Conservation (phyloP, 2,329 filamentous ascomycete species). For the Davidsoniella neocaledoniae region DNA sequence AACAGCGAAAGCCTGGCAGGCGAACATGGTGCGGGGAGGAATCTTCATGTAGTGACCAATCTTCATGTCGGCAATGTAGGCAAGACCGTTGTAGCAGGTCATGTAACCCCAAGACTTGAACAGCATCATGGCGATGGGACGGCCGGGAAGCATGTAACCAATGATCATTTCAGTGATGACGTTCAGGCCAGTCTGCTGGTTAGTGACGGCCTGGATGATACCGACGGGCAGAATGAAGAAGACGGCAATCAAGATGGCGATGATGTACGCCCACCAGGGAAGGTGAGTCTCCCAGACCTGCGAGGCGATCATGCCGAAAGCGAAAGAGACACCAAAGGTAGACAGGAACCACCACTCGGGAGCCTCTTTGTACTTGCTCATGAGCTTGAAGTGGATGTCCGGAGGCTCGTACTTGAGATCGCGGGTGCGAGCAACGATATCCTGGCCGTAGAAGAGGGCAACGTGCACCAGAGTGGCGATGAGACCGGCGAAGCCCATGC, state of each 20-base stretch:
- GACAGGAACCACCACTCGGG: constrained; percentile 40
- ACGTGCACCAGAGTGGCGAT: constrained; percentile 35
- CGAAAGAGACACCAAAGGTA: constrained; percentile 32
- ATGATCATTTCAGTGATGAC: constrained; percentile 32
- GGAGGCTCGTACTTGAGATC: constrained; percentile 24
- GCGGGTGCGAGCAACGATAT: constrained; percentile 24
- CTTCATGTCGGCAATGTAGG: constrained; percentile 32
- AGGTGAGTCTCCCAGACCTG: constrained; percentile 25
- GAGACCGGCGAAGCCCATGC: constrained; percentile 39
- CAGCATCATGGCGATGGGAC: constrained; percentile 32
- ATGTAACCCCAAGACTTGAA: constrained; percentile 33
- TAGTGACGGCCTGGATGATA: constrained; percentile 32
- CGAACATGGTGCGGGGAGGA: constrained; percentile 32
- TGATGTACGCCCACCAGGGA: constrained; percentile 27
- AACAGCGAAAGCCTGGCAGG: constrained; percentile 26
- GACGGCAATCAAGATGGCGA: constrained; percentile 25
- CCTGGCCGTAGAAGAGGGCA: constrained; percentile 33
- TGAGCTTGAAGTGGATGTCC: constrained; percentile 37
- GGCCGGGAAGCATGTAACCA: constrained; percentile 31
- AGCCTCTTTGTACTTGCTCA: constrained; percentile 37
- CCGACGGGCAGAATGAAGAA: constrained; percentile 27
- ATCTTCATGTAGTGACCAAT: constrained; percentile 38
- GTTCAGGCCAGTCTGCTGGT: constrained; percentile 30
- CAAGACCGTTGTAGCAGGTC: constrained; percentile 28
- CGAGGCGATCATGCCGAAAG: constrained; percentile 25